Conservation (phyloP, 257 asterid genomes). For the Solanum pinnatisectum region DNA sequence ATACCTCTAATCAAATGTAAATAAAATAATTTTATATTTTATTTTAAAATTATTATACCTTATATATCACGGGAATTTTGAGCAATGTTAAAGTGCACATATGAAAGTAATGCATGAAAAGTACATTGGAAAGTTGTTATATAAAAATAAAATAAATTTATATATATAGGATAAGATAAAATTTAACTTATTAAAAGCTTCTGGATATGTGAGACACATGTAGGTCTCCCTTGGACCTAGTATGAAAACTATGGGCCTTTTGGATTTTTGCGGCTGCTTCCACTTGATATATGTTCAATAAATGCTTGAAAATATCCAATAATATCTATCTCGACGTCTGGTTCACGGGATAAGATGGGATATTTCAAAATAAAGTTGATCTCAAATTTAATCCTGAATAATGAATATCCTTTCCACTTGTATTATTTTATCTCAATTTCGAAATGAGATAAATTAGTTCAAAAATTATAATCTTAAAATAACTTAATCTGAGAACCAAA, state of each 20-base stretch:
- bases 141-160: neutral
- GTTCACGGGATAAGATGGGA: neutral
- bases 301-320: neutral
- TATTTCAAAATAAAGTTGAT: neutral
- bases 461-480: neutral
- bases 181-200: neutral
- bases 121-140: neutral
- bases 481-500: neutral
- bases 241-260: neutral
- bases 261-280: neutral
- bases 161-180: neutral
- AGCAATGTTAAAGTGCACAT: neutral
- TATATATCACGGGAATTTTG: fast-evolving
- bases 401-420: neutral
- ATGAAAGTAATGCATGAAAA: neutral
- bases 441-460: neutral
- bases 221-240: neutral
- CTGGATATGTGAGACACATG: neutral
- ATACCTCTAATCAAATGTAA: too few species aligned
- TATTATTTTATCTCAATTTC: neutral
- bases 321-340: neutral
- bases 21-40: too few species aligned
- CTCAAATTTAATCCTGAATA: neutral
- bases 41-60: too few species aligned
- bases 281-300: neutral